Conservation (phyloP, 768 basidiomycete genomes). For the Lactarius trivialis region DNA sequence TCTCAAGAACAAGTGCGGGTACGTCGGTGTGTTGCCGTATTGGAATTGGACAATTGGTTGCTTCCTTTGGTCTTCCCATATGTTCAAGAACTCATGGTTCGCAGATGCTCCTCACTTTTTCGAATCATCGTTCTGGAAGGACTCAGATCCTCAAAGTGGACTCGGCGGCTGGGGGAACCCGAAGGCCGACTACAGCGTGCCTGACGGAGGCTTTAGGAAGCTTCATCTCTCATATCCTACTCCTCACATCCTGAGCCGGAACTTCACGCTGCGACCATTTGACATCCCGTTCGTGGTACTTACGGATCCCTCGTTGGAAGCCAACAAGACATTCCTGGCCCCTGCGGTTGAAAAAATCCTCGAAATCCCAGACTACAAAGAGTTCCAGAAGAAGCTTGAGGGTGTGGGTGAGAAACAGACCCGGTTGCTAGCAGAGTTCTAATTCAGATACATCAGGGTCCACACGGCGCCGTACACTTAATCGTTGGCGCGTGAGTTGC, state of each 20-base stretch:
- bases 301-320: conserved; percentile 23
- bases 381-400: conserved; percentile 31
- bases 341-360: conserved; percentile 26
- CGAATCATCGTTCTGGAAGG: conserved; percentile 24
- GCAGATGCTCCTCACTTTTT: conserved; percentile 26
- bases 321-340: conserved; percentile 28
- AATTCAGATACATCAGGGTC: conserved; percentile 21
- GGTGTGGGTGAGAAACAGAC: conserved; percentile 22
- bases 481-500: conserved; percentile 30
- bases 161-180: conserved; percentile 29
- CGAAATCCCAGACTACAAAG: conserved; percentile 28
- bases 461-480: conserved; percentile 30
- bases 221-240: conserved; percentile 30
- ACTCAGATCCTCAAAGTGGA: conserved; percentile 24
- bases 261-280: conserved; percentile 32
- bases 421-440: background rate
- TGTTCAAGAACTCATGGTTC: background rate
- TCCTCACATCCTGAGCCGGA: conserved; percentile 31
- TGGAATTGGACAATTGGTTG: conserved; percentile 29
- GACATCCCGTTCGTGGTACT: conserved; percentile 14
- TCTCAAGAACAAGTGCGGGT: conserved; percentile 26
- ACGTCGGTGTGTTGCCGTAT: conserved; percentile 25
- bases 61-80: background rate
- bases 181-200: conserved; percentile 23
- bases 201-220: conserved; percentile 29